A percentile compares a stretch with the other conserved stretches of the same genome.
Evolutionary conservation across 176 grass and related monocot species (phyloP).

Genomic region (Carex myosuroides): DNA sequence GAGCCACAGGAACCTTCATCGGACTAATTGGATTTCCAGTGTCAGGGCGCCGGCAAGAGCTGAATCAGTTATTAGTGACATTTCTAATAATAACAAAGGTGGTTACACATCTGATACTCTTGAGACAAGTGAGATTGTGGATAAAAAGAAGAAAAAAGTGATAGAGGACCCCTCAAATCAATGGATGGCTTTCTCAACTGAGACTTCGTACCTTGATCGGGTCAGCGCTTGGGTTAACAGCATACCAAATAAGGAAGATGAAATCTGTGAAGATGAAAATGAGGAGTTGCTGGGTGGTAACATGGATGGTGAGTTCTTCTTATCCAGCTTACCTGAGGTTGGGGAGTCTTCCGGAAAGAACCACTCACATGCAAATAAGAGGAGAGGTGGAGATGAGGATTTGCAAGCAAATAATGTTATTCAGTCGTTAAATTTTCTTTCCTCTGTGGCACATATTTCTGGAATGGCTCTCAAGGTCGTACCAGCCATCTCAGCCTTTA

Average conservation of each 20-base stretch:
- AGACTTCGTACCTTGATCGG: constrained; percentile 48
- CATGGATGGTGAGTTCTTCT: background rate
- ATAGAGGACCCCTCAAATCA: constrained; percentile 33
- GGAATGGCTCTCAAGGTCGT: constrained; percentile 69
- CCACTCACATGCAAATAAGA: constrained; percentile 15
- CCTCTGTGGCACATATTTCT: constrained; percentile 57
- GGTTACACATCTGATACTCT: constrained; percentile 76
- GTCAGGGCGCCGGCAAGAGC: background rate
- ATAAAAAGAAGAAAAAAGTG: constrained; percentile 35
- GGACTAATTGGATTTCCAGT: constrained; percentile 6
- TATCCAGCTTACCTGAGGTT: constrained; percentile 27
- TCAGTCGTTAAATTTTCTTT: constrained; percentile 46
- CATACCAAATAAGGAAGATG: constrained; percentile 28
- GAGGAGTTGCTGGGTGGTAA: constrained; percentile 19
- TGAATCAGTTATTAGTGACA: background rate
- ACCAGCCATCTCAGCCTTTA: constrained; percentile 63
- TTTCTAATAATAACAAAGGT: constrained; percentile 20
- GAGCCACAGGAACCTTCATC: constrained; percentile 73
- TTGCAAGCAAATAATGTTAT: constrained; percentile 51
- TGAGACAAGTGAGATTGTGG: constrained; percentile 19
- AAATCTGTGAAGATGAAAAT: background rate
- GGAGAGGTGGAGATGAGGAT: constrained; percentile 26
- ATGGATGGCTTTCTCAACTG: constrained; percentile 62
- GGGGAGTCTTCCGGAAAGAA: constrained; percentile 41
- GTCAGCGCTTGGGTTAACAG: constrained; percentile 91